Evolutionary conservation across 371 early-diverging fungal species (phyloP), one percentile per base, ranked within the genome.

Genomic region (Thermomucor indicae-seudaticae): DNA sequence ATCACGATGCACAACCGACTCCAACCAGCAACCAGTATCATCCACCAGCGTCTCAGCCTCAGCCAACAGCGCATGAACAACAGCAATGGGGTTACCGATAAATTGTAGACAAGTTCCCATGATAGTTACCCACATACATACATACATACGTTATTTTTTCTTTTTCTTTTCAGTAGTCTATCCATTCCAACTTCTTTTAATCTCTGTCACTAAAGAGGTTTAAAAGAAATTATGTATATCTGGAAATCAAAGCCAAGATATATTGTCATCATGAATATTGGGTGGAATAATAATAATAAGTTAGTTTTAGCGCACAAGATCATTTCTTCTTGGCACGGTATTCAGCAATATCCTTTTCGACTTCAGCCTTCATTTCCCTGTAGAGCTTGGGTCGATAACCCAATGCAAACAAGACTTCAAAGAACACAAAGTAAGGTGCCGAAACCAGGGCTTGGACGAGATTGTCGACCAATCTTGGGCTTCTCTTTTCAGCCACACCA

Each of bases 401-500:
- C 4, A 91, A 49, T 34, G 56, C 63, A 65, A 97, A 96, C 43
- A 97, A 62, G n/a, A 86, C 55, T 70, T 97, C 96, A 27, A 91
- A 75, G 53, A 84, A 93, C 4, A 96, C 95, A 71, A 97, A 97
- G 65, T 95, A 90, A 16, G 94, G 95, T 10, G 97, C 97, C 47
- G 94, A 86, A 23, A 94, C 86, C 23, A 95, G 47, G 2, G 97
- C 95, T 80, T 95, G 95, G 6, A 85, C 55, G 23, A 92, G 54
- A 54, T 92, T 93, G 51, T 96, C 93, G 32, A 90, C 47, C 31
- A 97, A 63, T 24, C 92, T 94, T 2, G 97, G 97, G 1, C 89
- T 86, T 57, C 96, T 83, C 56, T 84, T 86, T 58, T 97, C 97
- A 24, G 75, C 83, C 19, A 90, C 66, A 40, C 87, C 89, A 53